Base-by-base conservation (phyloP, 768 basidiomycete species). In the Kwoniella europaea region DNA sequence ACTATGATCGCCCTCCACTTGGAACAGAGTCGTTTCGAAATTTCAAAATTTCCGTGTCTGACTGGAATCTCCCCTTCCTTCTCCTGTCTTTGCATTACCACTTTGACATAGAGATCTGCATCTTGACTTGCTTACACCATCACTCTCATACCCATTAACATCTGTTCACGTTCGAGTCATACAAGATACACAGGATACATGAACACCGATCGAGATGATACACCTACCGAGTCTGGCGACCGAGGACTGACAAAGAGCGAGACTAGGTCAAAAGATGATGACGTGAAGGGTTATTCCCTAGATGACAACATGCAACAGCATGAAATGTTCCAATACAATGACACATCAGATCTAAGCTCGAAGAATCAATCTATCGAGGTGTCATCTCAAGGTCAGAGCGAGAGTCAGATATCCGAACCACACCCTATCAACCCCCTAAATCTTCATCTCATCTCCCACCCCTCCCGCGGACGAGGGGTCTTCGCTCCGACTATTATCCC, bases 401-500 rank as follows among this genome's bases (percentile, higher is more conserved):
- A 50, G 46, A 13, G 4, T 15, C 10, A 12, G 16, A 10, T 16
- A 46, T 1, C 20, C 50, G 16, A 24, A 57, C 64, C 64, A 18
- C 65, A 67, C 42, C 65, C 56, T 52, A 66, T 84, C 56, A 84
- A 84, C 63, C 80, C 81, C 2, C 74, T 82, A 1, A 71, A 73
- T 7, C 71, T 85, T 20, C 65, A 77, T 55, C 75, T 84, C 66
- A 70, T 71, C 20, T 68, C 76, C 1, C 73, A 77, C 44, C 76
- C 80, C 1, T 59, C 64, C 0, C 69, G 82, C 22, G 85, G 85
- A 1, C 68, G 83, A 27, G 85, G 85, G 15, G 84, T 86, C 1
- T 86, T 83, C 69, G 88, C 91, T 22, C 85, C 87, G 9, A 84
- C 84, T 18, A 73, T 76, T 42, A 89, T 94, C 70, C 86, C 89